phyloP scores from a whole-genome alignment of 192 early-diverging fungal species.

The Coemansia sp. region DNA sequence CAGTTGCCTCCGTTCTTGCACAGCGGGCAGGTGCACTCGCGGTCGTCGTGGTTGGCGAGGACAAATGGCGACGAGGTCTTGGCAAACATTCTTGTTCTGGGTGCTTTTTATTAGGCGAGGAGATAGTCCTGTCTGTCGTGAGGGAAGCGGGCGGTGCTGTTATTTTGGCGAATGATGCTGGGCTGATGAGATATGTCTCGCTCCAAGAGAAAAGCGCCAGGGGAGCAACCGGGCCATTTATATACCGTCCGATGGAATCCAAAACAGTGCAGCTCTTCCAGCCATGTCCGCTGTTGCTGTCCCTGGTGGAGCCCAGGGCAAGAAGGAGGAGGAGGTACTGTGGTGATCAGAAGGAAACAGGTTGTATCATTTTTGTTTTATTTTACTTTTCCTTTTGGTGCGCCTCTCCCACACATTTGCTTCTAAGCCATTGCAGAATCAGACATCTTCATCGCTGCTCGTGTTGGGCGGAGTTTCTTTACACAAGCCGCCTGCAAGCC shows the following conservation, averaged over 20 bases:
- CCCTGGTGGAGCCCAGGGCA: neutral
- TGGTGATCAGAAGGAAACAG: neutral
- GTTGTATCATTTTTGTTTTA: neutral
- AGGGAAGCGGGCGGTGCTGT: no score
- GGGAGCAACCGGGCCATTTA: neutral
- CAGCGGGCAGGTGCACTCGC: slow-evolving; percentile 19
- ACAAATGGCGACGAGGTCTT: neutral
- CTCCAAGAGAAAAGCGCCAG: neutral
- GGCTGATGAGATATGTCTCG: neutral
- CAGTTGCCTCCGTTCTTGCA: slow-evolving; percentile 12
- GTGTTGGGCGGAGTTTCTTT: no score
- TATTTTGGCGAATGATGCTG: neutral
- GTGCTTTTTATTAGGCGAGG: neutral
- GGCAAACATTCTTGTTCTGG: slow-evolving; percentile 5
- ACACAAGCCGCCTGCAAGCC: no score
- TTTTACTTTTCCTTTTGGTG: no score
- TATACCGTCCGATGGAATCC: neutral
- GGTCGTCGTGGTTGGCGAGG: slow-evolving; percentile 1
- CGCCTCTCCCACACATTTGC: no score
- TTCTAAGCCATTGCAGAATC: no score
- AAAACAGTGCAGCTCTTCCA: neutral
- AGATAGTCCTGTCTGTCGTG: neutral
- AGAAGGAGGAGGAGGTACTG: neutral
- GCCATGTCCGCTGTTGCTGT: neutral
- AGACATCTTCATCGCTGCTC: no score